Percentiles rank a stretch among this genome's conserved stretches.
Evolutionary conservation across 768 basidiomycete genomes (phyloP).

Genomic region (Dioszegia hungarica): DNA sequence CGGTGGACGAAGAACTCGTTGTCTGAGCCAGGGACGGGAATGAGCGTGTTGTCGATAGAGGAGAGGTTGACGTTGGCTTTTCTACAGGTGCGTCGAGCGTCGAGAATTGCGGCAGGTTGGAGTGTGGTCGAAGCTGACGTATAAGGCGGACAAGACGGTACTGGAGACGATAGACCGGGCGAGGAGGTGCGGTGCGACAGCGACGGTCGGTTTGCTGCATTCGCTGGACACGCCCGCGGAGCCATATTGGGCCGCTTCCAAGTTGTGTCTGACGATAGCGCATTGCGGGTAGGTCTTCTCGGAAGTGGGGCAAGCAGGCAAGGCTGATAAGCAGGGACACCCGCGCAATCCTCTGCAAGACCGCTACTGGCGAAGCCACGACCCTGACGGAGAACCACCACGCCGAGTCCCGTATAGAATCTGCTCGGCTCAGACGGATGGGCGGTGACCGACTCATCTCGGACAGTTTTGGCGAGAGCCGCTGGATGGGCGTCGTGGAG

Average conservation of each 20-base stretch:
- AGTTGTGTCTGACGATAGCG: constrained; percentile 75
- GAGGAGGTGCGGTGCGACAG: constrained; percentile 78
- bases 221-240: constrained; percentile 69
- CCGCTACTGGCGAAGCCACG: constrained; percentile 65
- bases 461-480: constrained; percentile 88
- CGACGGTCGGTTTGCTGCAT: constrained; percentile 85
- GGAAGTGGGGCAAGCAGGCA: too few species aligned
- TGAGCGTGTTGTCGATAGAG: constrained; percentile 61
- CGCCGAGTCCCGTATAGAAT: constrained; percentile 83
- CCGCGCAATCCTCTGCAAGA: constrained; percentile 73
- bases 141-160: constrained; percentile 70
- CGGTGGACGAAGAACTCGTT: constrained; percentile 40
- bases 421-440: constrained; percentile 76
- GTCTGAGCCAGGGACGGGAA: constrained; percentile 5
- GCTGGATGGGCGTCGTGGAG: constrained; percentile 86
- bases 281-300: constrained; percentile 70
- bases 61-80: constrained; percentile 82
- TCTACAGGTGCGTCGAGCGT: constrained; percentile 62
- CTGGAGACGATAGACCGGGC: constrained; percentile 62
- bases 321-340: constrained; percentile 64
- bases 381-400: constrained; percentile 94
- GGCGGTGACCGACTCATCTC: constrained; percentile 75
- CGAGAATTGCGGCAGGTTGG: background rate
- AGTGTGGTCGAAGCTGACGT: background rate
- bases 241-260: constrained; percentile 76